Evolutionary conservation across 306 rosid species (phyloP).

Genomic region (Rubus parviflorus): DNA sequence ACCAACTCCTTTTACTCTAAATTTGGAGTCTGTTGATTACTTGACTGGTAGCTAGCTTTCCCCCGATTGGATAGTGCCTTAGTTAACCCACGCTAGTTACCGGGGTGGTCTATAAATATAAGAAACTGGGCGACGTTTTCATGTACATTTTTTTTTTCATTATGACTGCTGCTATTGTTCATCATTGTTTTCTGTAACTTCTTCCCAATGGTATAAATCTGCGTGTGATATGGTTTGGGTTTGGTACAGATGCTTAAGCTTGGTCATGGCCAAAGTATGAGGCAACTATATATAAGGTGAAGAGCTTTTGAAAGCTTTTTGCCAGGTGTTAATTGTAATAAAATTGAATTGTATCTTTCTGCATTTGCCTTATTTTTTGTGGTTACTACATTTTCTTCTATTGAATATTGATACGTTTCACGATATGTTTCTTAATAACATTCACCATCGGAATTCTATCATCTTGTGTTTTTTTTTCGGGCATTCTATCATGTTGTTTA

Average conservation of each 20-base stretch:
- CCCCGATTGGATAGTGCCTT: conserved; percentile 19
- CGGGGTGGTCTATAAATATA: conserved; percentile 20
- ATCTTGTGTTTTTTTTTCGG: too few species aligned
- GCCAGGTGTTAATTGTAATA: conserved; percentile 28
- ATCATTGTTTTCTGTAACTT: conserved; percentile 21
- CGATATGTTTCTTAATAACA: too few species aligned
- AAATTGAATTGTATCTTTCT: conserved; percentile 11
- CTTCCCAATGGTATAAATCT: conserved; percentile 25
- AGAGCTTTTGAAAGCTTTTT: conserved; percentile 21
- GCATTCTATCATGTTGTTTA: not conserved
- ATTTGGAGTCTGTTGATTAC: conserved; percentile 33
- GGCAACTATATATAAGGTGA: conserved; percentile 34
- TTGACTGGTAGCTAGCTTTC: conserved; percentile 36
- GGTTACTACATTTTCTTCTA: not conserved
- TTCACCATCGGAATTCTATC: too few species aligned
- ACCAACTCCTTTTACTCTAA: conserved; percentile 27
- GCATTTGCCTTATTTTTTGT: not conserved
- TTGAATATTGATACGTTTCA: not conserved
- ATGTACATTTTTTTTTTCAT: conserved; percentile 43
- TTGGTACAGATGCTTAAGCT: conserved; percentile 40
- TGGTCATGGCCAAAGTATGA: conserved; percentile 29
- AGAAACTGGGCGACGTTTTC: conserved; percentile 44
- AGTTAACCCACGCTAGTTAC: conserved; percentile 18
- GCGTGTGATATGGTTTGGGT: conserved; percentile 44
- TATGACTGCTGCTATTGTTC: conserved; percentile 21